phyloP scores from a whole-genome alignment of 352 stramenopile genomes.

The Phytophthora brassicae region DNA sequence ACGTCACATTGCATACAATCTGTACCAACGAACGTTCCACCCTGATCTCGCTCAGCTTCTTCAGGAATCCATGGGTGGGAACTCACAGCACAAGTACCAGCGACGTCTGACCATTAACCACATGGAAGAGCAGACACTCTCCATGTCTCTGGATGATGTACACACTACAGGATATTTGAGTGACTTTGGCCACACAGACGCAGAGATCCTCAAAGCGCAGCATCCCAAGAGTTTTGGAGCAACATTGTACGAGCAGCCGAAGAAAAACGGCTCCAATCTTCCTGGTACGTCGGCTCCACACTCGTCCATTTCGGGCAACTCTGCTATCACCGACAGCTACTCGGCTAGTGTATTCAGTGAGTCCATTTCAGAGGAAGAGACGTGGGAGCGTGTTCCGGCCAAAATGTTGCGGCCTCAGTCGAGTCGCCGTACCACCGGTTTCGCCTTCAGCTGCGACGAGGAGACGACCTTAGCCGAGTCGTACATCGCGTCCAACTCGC shows the following conservation, averaged over 20 bases:
- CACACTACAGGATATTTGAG: conserved; percentile 45
- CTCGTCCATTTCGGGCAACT: conserved; percentile 17
- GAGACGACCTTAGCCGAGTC: conserved; percentile 81
- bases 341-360: conserved; percentile 68
- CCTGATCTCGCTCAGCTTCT: conserved; percentile 70
- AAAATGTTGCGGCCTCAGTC: conserved; percentile 41
- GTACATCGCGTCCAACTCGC: conserved; percentile 82
- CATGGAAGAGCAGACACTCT: conserved; percentile 72
- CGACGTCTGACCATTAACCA: conserved; percentile 73
- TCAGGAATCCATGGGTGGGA: conserved; percentile 52
- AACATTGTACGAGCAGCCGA: conserved; percentile 33
- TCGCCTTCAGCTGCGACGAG: conserved; percentile 83
- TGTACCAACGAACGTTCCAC: conserved; percentile 81
- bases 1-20: conserved; percentile 75
- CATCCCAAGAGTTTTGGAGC: conserved; percentile 23
- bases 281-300: conserved; percentile 17
- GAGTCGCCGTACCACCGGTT: conserved; percentile 66
- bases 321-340: conserved; percentile 43
- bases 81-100: conserved; percentile 32
- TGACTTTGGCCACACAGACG: conserved; percentile 55
- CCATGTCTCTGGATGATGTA: conserved; percentile 79
- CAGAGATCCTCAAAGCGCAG: conserved; percentile 40
- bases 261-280: conserved; percentile 20
- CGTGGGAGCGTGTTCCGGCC: conserved; percentile 43
- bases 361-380: conserved; percentile 45